Conservation (phyloP, 2,329 filamentous ascomycete species). For the Ascochyta lentis region DNA sequence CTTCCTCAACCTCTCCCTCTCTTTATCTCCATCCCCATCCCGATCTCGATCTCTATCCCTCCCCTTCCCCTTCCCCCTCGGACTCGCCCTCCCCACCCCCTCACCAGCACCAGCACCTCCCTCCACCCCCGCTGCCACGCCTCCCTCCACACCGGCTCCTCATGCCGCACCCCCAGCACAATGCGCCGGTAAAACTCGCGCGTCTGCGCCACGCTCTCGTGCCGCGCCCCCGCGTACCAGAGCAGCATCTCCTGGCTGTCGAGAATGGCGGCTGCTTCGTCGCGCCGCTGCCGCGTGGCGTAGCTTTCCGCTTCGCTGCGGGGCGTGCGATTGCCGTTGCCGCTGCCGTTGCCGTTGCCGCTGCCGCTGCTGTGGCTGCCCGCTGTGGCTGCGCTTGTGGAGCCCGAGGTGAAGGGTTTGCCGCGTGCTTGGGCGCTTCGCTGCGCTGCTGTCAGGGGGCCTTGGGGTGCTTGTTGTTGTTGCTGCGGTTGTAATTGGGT, state of each 20-base stretch:
- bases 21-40: slow-evolving; percentile 23
- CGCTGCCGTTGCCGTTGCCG: too few relatives aligned
- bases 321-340: neutral
- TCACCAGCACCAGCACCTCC: slow-evolving; percentile 19
- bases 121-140: slow-evolving; percentile 20
- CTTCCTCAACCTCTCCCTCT: slow-evolving; percentile 13
- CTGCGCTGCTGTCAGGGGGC: slow-evolving; percentile 30
- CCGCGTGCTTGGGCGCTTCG: slow-evolving; percentile 39
- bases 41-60: slow-evolving; percentile 6
- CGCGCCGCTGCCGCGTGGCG: slow-evolving; percentile 35
- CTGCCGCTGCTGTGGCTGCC: too few relatives aligned
- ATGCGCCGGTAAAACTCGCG: slow-evolving; percentile 41
- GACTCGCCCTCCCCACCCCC: slow-evolving; percentile 18
- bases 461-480: neutral
- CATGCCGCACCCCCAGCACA: slow-evolving; percentile 32
- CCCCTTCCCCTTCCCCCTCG: slow-evolving; percentile 26
- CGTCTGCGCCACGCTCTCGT: slow-evolving; percentile 46
- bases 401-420: slow-evolving; percentile 14
- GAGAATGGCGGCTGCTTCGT: slow-evolving; percentile 42
- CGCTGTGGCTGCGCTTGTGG: too few relatives aligned
- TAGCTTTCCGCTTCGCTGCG: slow-evolving; percentile 29
- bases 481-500: neutral
- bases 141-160: slow-evolving; percentile 22
- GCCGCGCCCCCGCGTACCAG: slow-evolving; percentile 39
- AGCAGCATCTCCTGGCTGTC: slow-evolving; percentile 48